phyloP scores from a whole-genome alignment of 1,139 yeast genomes.

The Debaryomyces fabryi region DNA sequence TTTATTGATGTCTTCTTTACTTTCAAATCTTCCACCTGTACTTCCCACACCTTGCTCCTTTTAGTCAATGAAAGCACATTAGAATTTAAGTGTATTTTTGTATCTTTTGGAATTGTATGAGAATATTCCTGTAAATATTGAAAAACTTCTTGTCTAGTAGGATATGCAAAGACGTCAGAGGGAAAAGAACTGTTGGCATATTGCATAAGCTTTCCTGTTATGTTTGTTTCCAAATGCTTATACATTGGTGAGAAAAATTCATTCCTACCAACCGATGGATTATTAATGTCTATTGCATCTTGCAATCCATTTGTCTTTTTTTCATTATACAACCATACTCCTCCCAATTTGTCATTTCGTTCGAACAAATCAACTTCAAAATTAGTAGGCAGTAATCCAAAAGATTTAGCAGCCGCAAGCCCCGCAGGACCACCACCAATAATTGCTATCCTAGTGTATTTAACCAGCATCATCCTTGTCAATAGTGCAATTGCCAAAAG shows the following conservation, averaged over 20 bases:
- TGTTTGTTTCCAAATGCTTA: conserved; percentile 50
- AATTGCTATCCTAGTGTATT: conserved; percentile 39
- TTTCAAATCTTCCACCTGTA: conserved; percentile 15
- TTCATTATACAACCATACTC: conserved; percentile 49
- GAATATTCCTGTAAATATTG: conserved; percentile 38
- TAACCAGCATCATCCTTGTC: conserved; percentile 9
- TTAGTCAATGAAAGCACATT: conserved; percentile 25
- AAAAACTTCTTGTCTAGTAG: conserved; percentile 41
- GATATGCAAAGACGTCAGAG: conserved; percentile 32
- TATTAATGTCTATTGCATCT: neutral
- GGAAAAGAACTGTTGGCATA: conserved; percentile 41
- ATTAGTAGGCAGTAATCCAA: conserved; percentile 40
- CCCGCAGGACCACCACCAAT: conserved; percentile 60
- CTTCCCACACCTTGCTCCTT: conserved; percentile 20
- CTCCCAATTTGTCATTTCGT: conserved; percentile 45
- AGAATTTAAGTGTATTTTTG: conserved; percentile 25
- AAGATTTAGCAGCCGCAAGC: conserved; percentile 50
- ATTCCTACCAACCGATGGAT: conserved; percentile 8
- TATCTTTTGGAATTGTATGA: conserved; percentile 32
- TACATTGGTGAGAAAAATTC: conserved; percentile 49
- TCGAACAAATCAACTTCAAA: conserved; percentile 47
- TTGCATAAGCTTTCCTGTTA: conserved; percentile 45
- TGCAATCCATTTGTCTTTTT: conserved; percentile 22
- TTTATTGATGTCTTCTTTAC: conserved; percentile 9
- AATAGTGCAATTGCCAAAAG: neutral